Base-by-base conservation (phyloP, 306 rosid species). In the Prunus mongolica region DNA sequence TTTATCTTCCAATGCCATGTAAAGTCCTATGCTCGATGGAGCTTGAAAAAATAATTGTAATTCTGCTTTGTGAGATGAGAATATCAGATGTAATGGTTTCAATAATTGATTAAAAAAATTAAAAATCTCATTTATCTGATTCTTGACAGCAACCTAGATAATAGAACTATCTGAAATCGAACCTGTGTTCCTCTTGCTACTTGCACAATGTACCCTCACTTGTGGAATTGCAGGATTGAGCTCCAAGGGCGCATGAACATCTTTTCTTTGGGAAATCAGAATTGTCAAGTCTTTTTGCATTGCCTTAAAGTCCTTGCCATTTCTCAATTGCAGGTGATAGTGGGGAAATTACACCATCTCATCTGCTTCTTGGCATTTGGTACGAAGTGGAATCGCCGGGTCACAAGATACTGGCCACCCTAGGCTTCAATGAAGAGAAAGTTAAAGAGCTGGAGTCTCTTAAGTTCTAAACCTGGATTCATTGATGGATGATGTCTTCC, bases 291-390 rank as follows among this genome's bases (percentile, higher is more conserved):
- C 8, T 13, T 64, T 38, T 44, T 70, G 41, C 49, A 47, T 0
- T 13, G 24, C 62, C 24, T 12, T 71, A 16, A 49, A 51, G 38
- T 46, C 45, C 25, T 54, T 12, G 6, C 30, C 41, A 22, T 63
- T 32, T 67, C 27, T 67, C 28, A 72, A 57, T 71, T 76, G 86
- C 83, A 90, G 94, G 69, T 20, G 81, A 75, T 55, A 72, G 78
- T 16, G 89, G 88, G 71, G 92, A 93, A 83, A 57, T 89, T 71
- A 82, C 86, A 67, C 83, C 94, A 15, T 77, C 81, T 44, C 80
- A 83, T 87, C 34, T 89, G 34, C 89, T 90, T 77, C 88, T 92
- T 46, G 93, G 93, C 74, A 77, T 89, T 55, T 93, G 97, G 94
- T 81, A 84, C 20, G 89, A 89, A 67, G 82, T 45, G 65, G 86